phyloP scores from a whole-genome alignment of 768 basidiomycete genomes.

The Mycena venus region DNA sequence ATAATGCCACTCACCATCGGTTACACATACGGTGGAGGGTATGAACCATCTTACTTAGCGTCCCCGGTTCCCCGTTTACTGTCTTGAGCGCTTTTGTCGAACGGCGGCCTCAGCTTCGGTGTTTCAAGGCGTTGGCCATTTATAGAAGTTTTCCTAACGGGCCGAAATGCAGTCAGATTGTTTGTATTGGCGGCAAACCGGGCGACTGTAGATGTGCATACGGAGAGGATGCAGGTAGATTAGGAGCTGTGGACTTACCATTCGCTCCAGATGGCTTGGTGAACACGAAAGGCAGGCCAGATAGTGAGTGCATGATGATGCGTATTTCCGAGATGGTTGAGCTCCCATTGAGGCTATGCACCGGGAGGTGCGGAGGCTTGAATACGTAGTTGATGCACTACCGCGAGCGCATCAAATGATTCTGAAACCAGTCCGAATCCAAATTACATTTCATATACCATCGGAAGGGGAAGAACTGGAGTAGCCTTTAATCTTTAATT shows the following conservation, averaged over 20 bases:
- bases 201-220: too few relatives aligned
- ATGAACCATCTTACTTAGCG: too few relatives aligned
- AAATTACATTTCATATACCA: neutral
- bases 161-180: neutral
- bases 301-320: too few relatives aligned
- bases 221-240: too few relatives aligned
- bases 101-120: neutral
- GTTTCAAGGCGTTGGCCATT: slow-evolving; percentile 8
- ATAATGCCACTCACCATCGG: neutral
- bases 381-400: neutral
- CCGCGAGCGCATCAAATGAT: neutral
- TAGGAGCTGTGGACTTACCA: too few relatives aligned
- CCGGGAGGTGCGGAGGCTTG: neutral
- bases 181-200: neutral
- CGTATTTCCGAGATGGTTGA: neutral
- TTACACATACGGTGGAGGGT: neutral
- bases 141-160: neutral
- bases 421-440: neutral
- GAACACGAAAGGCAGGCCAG: too few relatives aligned
- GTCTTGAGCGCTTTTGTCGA: neutral
- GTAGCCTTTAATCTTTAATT: too few relatives aligned
- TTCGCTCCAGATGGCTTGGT: neutral
- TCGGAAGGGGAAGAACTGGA: neutral
- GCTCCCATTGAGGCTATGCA: neutral
- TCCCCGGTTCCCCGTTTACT: neutral